Evolutionary conservation across 257 asterid species (phyloP).

Genomic region (Ballota nigra): DNA sequence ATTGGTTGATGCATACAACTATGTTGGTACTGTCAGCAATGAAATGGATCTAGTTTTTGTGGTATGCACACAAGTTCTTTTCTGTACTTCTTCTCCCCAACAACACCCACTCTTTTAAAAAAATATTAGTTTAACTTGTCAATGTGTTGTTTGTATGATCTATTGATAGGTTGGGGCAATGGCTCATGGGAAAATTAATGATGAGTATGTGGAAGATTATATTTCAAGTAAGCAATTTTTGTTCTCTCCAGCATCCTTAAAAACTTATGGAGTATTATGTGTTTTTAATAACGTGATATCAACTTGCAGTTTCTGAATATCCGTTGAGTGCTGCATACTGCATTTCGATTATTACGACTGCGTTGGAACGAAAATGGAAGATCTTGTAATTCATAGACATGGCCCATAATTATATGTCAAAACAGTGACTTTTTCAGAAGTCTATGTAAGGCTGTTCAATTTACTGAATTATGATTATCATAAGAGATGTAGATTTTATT

Average conservation of each 20-base stretch:
- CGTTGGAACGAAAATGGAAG: constrained; percentile 75
- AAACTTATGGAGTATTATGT: too few species aligned
- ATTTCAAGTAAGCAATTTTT: constrained; percentile 55
- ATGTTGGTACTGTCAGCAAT: constrained; percentile 49
- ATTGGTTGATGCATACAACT: constrained; percentile 65
- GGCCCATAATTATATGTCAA: neutral
- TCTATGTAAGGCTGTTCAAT: constrained; percentile 6
- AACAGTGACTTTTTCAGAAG: neutral
- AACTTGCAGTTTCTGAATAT: constrained; percentile 75
- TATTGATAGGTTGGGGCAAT: constrained; percentile 82
- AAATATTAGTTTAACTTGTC: neutral
- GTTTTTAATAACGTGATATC: neutral
- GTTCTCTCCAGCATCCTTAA: neutral
- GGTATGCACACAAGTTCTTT: constrained; percentile 44
- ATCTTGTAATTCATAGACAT: constrained; percentile 40
- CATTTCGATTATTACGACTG: constrained; percentile 66
- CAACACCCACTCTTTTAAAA: neutral
- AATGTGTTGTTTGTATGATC: constrained; percentile 6
- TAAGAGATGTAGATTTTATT: constrained; percentile 3
- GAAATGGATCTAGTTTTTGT: constrained; percentile 76
- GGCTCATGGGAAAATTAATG: constrained; percentile 88
- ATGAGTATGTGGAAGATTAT: constrained; percentile 70
- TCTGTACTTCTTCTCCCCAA: neutral
- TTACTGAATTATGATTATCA: neutral
- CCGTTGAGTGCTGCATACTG: constrained; percentile 89